Evolutionary conservation across 805 yeast genomes (phyloP), one percentile per base, ranked within the genome.

Genomic region (Wickerhamomyces tratensis): DNA sequence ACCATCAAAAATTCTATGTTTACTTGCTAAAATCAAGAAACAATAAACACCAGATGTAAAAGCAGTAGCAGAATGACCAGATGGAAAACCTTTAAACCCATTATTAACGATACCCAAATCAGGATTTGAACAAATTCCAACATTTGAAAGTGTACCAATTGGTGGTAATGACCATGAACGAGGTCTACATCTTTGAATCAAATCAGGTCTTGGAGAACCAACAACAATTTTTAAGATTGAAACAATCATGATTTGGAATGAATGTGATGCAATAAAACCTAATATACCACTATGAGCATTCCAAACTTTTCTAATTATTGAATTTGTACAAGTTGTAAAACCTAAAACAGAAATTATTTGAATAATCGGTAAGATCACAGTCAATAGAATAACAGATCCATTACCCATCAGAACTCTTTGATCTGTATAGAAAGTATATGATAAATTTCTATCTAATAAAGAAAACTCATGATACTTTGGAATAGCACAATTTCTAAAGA

Each of bases 81-180:
- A 72, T 2, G 82, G 82, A 39, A 78, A 74, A 27, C 77, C 71
- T 48, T 78, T 64, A 51, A 74, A 71, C 1, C 81, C 82, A 50
- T 75, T 79, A 50, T 58, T 52, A 15, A 76, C 53, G 4, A 62
- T 43, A 13, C 46, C 50, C 5, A 53, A 25, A 40, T 71, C 51
- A 1, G 55, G 51, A 26, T 70, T 63, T 1, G 72, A 61, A 52
- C 82, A 77, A 1, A 71, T 68, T 11, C 64, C 69, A 26, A 75
- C 74, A 39, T 59, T 64, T 14, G 69, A 70, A 47, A 76, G 47
- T 0, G 62, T 54, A 34, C 65, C 63, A 15, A 55, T 50, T 9
- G 52, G 47, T 7, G 71, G 69, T 4, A 66, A 46, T 27, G 45
- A 58, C 36, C 48, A 53, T 0, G 56, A 52, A 12, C 57, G 50